phyloP scores from a whole-genome alignment of 805 yeast species.

The Millerozyma acaciae region DNA sequence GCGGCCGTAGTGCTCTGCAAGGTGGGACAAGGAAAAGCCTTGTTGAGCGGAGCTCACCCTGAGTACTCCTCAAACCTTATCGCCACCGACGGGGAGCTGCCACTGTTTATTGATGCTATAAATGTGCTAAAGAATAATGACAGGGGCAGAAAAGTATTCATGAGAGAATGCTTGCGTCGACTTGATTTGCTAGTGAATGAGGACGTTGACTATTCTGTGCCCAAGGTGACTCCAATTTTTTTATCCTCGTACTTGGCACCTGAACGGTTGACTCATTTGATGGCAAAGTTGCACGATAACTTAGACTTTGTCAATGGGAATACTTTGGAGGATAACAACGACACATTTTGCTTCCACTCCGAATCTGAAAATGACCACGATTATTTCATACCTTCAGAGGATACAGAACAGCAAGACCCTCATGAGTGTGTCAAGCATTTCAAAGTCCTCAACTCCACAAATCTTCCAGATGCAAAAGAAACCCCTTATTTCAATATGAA shows the following conservation, averaged over 20 bases:
- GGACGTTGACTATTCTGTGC: conserved; percentile 43
- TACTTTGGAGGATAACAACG: conserved; percentile 49
- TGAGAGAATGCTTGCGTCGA: conserved; percentile 52
- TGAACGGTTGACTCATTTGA: conserved; percentile 27
- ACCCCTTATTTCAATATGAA: conserved; percentile 74
- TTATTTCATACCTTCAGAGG: conserved; percentile 11
- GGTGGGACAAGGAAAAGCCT: conserved; percentile 71
- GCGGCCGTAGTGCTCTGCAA: conserved; percentile 74
- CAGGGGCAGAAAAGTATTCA: conserved; percentile 48
- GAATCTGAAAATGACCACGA: conserved; percentile 25
- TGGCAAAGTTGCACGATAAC: conserved; percentile 32
- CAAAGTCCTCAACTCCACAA: conserved; percentile 39
- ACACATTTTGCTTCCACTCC: conserved; percentile 50
- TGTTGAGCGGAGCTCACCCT: conserved; percentile 85
- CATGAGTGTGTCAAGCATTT: conserved; percentile 54
- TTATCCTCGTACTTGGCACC: conserved; percentile 41
- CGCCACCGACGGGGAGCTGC: conserved; percentile 24
- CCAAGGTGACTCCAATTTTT: conserved; percentile 65
- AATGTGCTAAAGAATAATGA: conserved; percentile 40
- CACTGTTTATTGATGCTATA: conserved; percentile 27
- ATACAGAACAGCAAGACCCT: conserved; percentile 40
- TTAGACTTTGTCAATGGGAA: conserved; percentile 28
- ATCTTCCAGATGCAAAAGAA: conserved; percentile 44
- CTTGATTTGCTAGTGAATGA: conserved; percentile 70
- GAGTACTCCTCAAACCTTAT: conserved; percentile 65